A percentile compares a stretch with the other conserved stretches of the same genome.
These are phyloP conservation scores for Cladorrhinum samala DNA, from an alignment of 495 filamentous ascomycete species.

Conservation along the genomic window DNA sequence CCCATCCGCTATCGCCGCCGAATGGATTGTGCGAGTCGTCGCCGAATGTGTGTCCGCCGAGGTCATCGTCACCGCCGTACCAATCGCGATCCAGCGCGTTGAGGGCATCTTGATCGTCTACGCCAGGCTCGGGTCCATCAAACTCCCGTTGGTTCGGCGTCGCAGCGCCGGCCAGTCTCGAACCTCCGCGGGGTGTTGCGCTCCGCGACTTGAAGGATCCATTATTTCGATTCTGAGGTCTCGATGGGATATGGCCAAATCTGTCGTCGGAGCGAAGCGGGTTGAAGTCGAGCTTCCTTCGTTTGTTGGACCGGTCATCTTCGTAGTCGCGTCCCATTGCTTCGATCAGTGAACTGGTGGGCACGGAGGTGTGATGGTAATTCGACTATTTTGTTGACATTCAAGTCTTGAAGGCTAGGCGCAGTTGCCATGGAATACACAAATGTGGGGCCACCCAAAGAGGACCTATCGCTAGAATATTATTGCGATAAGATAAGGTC, in stretches of 20 bases:
- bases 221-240: constrained; percentile 28
- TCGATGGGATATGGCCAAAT: constrained; percentile 51
- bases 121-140: constrained; percentile 45
- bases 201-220: constrained; percentile 34
- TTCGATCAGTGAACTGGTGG: neutral
- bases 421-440: neutral
- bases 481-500: neutral
- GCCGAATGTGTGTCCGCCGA: constrained; percentile 64
- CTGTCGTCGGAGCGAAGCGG: constrained; percentile 50
- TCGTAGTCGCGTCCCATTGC: constrained; percentile 32
- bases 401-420: neutral
- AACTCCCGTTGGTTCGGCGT: constrained; percentile 49
- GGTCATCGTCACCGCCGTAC: constrained; percentile 73
- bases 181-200: constrained; percentile 45
- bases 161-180: constrained; percentile 31
- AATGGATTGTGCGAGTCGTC: constrained; percentile 60
- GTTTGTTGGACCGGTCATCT: constrained; percentile 50
- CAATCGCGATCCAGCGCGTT: constrained; percentile 80
- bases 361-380: too few relatives aligned
- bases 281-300: constrained; percentile 56
- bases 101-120: constrained; percentile 39
- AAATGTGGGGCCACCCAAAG: neutral
- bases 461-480: neutral
- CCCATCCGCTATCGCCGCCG: constrained; percentile 54
- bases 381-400: neutral